Base-by-base conservation (phyloP, 164 flowering plant species). In the Vitis amurensis region DNA sequence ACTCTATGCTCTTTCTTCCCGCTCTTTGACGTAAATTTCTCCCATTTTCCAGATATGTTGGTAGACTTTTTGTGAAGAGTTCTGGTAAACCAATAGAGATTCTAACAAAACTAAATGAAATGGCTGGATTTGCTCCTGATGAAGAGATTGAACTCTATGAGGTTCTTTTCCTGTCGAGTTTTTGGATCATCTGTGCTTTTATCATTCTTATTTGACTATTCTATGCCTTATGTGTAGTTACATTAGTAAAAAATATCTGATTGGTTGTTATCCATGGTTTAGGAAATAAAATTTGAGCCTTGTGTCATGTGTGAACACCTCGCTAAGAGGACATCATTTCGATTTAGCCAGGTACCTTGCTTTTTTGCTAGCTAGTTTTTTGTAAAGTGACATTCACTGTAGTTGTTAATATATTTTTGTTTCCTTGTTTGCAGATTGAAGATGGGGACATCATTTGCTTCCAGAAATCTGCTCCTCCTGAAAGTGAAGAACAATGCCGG, bases 241-340 rank as follows among this genome's bases (percentile, higher is more conserved):
- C 61, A 13, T 14, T 0, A 23, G 53, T 50, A 15, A 23, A 23
- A 23, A 23, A 17, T n/a, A 63, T 63, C 9, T 49, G 9, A n/a
- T 63, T 50, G 44, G 19, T 55, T 51, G 11, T 6, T 31, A 16
- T 30, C 50, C n/a, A 55, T 50, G 73, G 47, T 60, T 55, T 81
- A 95, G 99, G 99, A 95, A 82, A 93, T 95, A 78, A 93, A 95
- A 79, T 95, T 91, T 74, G 97, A 90, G 65, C 98, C 99, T 3
- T 75, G 73, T 84, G 91, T 95, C 63, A 89, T 93, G 97, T 95
- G 98, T 78, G 97, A 90, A 71, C 99, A 75, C 66, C 85, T 95
- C 72, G 95, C 91, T 73, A 88, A 86, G 78, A 90, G 78, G 63
- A 62, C 81, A 17, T 78, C 98, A 51, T 96, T 96, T 78, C 84